A percentile compares a stretch with the other conserved stretches of the same genome.
Conservation (phyloP, 2,329 filamentous ascomycete genomes). For the Acarospora socialis region DNA sequence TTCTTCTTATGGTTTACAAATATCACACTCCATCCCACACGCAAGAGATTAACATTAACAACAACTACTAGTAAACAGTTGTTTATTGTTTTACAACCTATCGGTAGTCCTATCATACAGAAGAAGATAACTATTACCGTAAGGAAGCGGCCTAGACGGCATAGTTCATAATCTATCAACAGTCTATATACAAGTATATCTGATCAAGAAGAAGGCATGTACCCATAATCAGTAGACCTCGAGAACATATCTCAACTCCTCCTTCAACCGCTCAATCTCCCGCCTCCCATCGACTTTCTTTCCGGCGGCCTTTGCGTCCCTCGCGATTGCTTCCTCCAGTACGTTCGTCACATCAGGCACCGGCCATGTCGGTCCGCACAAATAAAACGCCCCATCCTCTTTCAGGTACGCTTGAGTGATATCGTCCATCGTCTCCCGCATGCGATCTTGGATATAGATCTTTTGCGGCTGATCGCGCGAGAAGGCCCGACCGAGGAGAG, state of each 20-base stretch:
- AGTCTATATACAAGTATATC: not conserved
- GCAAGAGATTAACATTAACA: too few species aligned
- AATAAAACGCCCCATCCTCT: constrained; percentile 85
- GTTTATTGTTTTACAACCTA: too few species aligned
- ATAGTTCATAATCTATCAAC: too few species aligned
- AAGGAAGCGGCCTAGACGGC: too few species aligned
- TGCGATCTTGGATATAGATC: constrained; percentile 98
- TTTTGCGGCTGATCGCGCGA: constrained; percentile 94
- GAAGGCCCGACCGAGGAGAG: constrained; percentile 83
- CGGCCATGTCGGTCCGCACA: constrained; percentile 96
- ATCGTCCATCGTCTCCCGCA: constrained; percentile 72
- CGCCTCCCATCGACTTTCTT: constrained; percentile 76
- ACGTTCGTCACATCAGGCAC: constrained; percentile 94
- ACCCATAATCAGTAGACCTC: constrained; percentile 65
- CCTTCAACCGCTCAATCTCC: constrained; percentile 96
- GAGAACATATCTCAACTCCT: constrained; percentile 82
- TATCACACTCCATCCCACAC: too few species aligned
- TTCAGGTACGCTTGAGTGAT: constrained; percentile 77
- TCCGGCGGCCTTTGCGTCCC: constrained; percentile 52
- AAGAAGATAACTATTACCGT: too few species aligned
- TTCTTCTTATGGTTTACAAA: too few species aligned
- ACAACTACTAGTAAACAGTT: too few species aligned
- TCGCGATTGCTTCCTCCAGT: constrained; percentile 76
- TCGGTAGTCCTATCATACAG: too few species aligned
- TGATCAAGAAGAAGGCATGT: not conserved